Base-by-base conservation (phyloP, 352 stramenopile species). In the Pythium insidiosum region DNA sequence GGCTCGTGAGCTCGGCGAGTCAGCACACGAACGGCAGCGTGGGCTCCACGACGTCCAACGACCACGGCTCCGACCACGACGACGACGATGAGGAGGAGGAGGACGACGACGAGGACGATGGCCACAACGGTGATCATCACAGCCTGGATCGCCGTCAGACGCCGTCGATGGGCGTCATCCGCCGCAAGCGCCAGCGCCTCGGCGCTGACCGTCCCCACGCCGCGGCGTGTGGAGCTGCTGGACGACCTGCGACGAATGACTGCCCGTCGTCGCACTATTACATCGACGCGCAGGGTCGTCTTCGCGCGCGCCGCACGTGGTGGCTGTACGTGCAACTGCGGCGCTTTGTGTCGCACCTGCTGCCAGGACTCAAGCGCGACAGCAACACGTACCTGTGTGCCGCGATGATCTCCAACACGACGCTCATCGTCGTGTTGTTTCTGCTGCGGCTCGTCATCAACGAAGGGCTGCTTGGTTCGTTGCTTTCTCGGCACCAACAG, bases 341-440 rank as follows among this genome's bases (percentile, higher is more conserved):
- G 7, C 61, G 71, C 12, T 35, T 80, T 23, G 22, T 76, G 25
- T 66, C 58, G 44, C 60, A 63, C 33, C 30, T 91, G 3, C 44
- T 88, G 21, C 49, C 73, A 54, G 50, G 72, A 38, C 71, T 86
- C 43, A 80, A 84, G 40, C 53, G 58, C 42, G 75, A 88, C 54
- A 75, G 70, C 67, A 91, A 91, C 49, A 88, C 73, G 47, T 91
- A 84, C 28, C 53, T 88, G 39, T 75, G 75, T 43, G 65, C 71
- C 1, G 47, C 63, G 15, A 84, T 91, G 73, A 66, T 91, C 44
- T 75, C 70, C 48, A 86, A 86, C 47, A 84, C 75, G 50, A 52
- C 64, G 55, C 63, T 85, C 31, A 91, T 87, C 47, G 40, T 88
- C 36, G 47, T 58, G 7, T 65, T 85, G 34, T 69, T 79, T 25